Conservation (phyloP, 202 grass and related monocot species). For the Musa balbisiana region DNA sequence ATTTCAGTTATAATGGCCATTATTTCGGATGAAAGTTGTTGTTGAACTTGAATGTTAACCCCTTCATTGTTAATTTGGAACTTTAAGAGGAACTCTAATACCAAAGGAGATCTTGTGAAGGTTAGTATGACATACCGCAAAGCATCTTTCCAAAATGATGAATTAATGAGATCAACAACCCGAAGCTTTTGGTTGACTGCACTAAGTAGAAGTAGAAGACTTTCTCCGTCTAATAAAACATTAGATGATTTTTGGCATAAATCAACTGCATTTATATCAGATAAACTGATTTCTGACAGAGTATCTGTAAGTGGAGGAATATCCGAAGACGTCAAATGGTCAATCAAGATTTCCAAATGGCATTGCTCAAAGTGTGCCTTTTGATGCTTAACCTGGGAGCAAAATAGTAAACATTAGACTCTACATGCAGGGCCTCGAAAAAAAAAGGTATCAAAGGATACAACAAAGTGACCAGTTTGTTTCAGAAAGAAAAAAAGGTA, state of each 20-base stretch:
- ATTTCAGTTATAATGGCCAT: neutral
- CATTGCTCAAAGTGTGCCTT: neutral
- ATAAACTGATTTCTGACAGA: neutral
- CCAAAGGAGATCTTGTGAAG: neutral
- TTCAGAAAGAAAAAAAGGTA: neutral
- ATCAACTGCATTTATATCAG: neutral
- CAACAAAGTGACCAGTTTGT: neutral
- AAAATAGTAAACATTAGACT: neutral
- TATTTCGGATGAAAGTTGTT: neutral
- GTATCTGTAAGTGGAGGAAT: slow-evolving; percentile 1
- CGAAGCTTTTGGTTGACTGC: slow-evolving; percentile 15
- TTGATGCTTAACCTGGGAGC: neutral
- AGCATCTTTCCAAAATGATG: slow-evolving; percentile 22
- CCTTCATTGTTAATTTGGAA: too few relatives aligned
- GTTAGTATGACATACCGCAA: neutral
- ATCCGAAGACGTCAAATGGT: neutral
- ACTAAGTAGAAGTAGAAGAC: neutral
- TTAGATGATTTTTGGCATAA: neutral
- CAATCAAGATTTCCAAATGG: neutral
- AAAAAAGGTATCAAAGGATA: neutral
- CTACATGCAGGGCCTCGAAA: neutral
- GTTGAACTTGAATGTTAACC: neutral
- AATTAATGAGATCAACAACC: slow-evolving; percentile 9
- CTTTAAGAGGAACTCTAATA: neutral
- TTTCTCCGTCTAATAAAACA: neutral